Conservation (phyloP, 2,329 filamentous ascomycete species). For the Trichoderma harzianum region DNA sequence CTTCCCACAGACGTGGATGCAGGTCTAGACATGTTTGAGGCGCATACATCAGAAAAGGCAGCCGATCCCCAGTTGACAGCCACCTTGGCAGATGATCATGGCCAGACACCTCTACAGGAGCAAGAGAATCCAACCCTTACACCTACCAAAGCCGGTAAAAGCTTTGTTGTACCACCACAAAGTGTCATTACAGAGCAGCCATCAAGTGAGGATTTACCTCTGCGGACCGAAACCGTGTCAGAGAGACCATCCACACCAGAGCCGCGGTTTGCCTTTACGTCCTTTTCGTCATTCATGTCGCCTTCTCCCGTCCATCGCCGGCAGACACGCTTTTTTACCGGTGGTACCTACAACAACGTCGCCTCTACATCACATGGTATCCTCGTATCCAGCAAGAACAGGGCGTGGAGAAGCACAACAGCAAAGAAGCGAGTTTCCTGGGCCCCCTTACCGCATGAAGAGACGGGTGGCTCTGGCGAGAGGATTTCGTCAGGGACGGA, state of each 20-base stretch:
- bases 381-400: slow-evolving; percentile 35
- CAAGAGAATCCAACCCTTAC: not conserved
- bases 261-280: slow-evolving; percentile 47
- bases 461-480: slow-evolving; percentile 7
- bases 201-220: not conserved
- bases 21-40: not conserved
- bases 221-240: not conserved
- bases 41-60: not conserved
- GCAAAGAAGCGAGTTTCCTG: slow-evolving; percentile 37
- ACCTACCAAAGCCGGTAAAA: not conserved
- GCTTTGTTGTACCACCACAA: not conserved
- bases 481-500: not conserved
- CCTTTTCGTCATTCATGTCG: slow-evolving; percentile 52
- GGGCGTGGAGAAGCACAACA: slow-evolving; percentile 30
- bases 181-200: not conserved
- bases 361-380: slow-evolving; percentile 35
- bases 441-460: slow-evolving; percentile 32
- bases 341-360: slow-evolving; percentile 2
- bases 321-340: slow-evolving; percentile 2
- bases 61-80: not conserved
- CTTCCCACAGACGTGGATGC: not conserved
- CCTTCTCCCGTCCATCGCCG: slow-evolving; percentile 42
- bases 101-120: not conserved
- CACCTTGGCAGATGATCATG: not conserved
- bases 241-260: slow-evolving; percentile 41